Conservation (phyloP, 1,139 yeast genomes). For the Torulaspora globosa region DNA sequence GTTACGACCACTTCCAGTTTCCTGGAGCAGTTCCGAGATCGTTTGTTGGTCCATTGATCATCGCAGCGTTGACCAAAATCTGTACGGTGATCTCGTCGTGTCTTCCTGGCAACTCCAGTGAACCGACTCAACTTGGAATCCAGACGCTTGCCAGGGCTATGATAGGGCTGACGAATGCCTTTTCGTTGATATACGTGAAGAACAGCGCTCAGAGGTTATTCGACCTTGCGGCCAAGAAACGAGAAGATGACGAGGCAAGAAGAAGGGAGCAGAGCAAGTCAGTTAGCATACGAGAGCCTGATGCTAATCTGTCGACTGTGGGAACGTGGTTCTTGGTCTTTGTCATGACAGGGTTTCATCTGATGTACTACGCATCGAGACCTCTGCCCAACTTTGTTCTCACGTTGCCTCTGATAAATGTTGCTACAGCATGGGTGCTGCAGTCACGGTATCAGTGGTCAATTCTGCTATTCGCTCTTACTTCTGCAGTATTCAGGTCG, state of each 20-base stretch:
- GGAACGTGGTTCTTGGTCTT: conserved; percentile 61
- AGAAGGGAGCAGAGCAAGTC: conserved; percentile 12
- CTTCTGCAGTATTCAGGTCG: conserved; percentile 65
- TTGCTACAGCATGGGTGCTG: conserved; percentile 51
- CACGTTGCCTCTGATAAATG: conserved; percentile 68
- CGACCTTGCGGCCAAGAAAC: conserved; percentile 13
- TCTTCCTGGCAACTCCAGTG: conserved; percentile 9
- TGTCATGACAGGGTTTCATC: conserved; percentile 68
- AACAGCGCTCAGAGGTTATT: conserved; percentile 30
- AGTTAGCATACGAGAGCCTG: conserved; percentile 9
- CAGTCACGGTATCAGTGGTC: conserved; percentile 50
- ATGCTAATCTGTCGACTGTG: conserved; percentile 18
- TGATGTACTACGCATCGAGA: conserved; percentile 70
- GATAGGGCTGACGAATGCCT: conserved; percentile 51
- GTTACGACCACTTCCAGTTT: conserved; percentile 70
- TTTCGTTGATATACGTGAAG: conserved; percentile 38
- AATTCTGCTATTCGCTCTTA: conserved; percentile 54
- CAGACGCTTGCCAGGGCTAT: conserved; percentile 51
- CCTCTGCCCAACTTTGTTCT: conserved; percentile 77
- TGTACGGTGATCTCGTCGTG: conserved; percentile 24
- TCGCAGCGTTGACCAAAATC: conserved; percentile 46
- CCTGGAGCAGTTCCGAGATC: conserved; percentile 92
- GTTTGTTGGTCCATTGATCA: conserved; percentile 65
- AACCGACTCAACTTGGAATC: conserved; percentile 40
- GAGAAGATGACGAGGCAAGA: conserved; percentile 16